Base-by-base conservation (phyloP, 2,329 filamentous ascomycete species). In the Byssothecium circinans region DNA sequence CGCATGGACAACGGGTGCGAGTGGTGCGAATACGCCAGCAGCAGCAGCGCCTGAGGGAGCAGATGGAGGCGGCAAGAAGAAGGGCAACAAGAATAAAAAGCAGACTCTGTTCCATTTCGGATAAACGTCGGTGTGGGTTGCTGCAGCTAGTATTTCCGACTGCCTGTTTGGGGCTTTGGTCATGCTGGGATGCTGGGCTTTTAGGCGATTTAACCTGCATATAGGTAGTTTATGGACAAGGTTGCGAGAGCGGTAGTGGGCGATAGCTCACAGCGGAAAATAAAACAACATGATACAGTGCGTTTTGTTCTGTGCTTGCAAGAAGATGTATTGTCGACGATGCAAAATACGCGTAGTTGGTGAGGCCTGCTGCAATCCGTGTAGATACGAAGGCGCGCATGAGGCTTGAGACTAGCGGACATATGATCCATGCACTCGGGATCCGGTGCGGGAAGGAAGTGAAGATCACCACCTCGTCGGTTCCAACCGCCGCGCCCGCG, bases 21-120 rank as follows among this genome's bases (percentile, higher is more conserved):
- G 58, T 20, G 56, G 56, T 14, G 50, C 54, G 17, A 60, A 59
- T 22, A 45, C 57, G 10, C 54, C 45, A 38, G 41, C 35, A 41
- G 37, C 25, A 39, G 51, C 60, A n/a, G 60, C 53, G 30, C 53
- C 41, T 22, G 64, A 62, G 30, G 62, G 64, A 10, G 55, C 51
- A 19, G 50, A 51, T n/a, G 56, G 46, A 2, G 58, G 49, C 27
- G 68, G 62, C 10, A 76, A 73, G 63, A 75, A 71, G 57, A 76
- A 76, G 59, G 74, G 75, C 7, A 76, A 74, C 58, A 76, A 78
- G 64, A 75, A 72, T 50, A 78, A 75, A 58, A 76, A 78, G 66
- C 75, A 78, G 62, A 74, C 76, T 41, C 56, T 79, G 52, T 77
- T 78, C 55, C 74, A 78, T 49, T 78, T 75, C 70, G 76, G 76